Evolutionary conservation across 1,139 yeast species (phyloP), one percentile per base, ranked within the genome.

Genomic region (Kurtzmaniella quercitrusa): DNA sequence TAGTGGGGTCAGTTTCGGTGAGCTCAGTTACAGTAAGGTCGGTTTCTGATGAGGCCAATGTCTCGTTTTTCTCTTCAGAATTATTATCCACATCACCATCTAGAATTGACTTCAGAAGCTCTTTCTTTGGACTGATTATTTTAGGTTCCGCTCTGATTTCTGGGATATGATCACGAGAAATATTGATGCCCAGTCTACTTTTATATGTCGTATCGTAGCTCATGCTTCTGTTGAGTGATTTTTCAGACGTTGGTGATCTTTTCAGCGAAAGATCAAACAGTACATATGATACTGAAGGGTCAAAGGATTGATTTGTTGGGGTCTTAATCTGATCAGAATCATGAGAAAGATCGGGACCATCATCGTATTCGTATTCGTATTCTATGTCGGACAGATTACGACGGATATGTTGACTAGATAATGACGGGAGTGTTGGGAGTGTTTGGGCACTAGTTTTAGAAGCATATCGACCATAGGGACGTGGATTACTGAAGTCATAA

Each of bases 381-480:
- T 30, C 34, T 30, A 30, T 30, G 18, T 30, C 34, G 9, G 34
- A 30, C 34, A 30, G 34, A 9, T 30, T 30, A 5, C 34, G 12
- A 12, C 34, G 12, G 16, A 26, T 8, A 5, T 9, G 14, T 19
- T 19, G 8, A 12, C 9, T n/a, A 20, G n/a, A 12, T 4, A 34
- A 34, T 11, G 37, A 3, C 3, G 37, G 37, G 9, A 34, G 22
- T 12, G 26, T 34, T 11, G 37, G 37, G 22, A 34, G 37, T 4
- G 37, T 19, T n/a, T 17, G 37, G 14, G 15, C 26, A 19, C 37
- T 34, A 3, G 37, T 34, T 12, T 34, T 34, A 15, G 37, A 34
- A n/a, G 37, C 12, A 26, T 19, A 34, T n/a, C 37, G 37, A n/a
- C 37, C 37, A 16, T 34, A 34, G 19, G 37, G 37, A 19, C 26